Evolutionary conservation across 2,329 filamentous ascomycete species (phyloP), one percentile per base, ranked within the genome.

Genomic region (Lasiodiplodia citricola): DNA sequence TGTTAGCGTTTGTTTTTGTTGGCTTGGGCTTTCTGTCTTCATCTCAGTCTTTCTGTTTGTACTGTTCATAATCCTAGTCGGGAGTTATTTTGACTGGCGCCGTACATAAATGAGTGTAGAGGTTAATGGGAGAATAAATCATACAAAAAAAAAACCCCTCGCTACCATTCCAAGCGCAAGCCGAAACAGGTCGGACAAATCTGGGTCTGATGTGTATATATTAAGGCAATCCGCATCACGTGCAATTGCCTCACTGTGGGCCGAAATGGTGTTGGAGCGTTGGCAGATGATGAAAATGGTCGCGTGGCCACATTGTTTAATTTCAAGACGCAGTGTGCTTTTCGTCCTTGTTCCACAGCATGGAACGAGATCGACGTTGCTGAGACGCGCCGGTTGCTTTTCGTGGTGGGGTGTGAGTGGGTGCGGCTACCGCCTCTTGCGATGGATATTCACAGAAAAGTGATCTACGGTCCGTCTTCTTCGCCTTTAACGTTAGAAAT

Each of bases 201-300:
- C 3, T 3, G 47, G 60, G 28, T 18, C 31, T n/a, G 31, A 7
- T 35, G 31, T 23, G 13, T 18, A 63, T 60, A 60, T 62, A 64
- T 52, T 4, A 25, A 8, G 11, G 23, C 47, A 25, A 21, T 4
- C n/a, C 14, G 31, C 18, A 38, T 64, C 60, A 64, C 60, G 60
- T 64, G 60, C 37, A 52, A 64, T 64, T 64, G 31, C 60, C 60
- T 64, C 60, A 64, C 60, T 64, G 60, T 64, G 60, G 60, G 47
- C 47, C 60, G 28, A 2, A 31, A 64, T 64, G 60, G 31, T 52
- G 60, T 18, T 21, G 54, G 54, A 35, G 54, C 18, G 10, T n/a
- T 56, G 31, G 54, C 54, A 16, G 58, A 51, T 35, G 41, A 37
- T 44, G 18, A 16, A 47, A 25, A 13, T 28, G 60, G 60, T 64